A percentile compares a stretch with the other conserved stretches of the same genome.
Conservation (phyloP, 257 asterid genomes). For the Solanum raphanifolium region DNA sequence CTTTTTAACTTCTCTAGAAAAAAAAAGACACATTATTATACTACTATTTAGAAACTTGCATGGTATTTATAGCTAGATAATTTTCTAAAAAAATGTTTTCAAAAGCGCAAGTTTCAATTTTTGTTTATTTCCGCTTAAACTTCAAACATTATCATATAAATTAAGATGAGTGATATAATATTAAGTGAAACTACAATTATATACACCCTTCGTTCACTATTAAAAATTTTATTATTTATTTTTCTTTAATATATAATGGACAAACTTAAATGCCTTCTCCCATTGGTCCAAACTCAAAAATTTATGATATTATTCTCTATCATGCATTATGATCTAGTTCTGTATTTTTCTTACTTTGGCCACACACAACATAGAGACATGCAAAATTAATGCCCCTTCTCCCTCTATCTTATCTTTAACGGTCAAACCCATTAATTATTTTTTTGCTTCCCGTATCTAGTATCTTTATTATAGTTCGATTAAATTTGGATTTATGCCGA, state of each 20-base stretch:
- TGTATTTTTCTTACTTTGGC: not conserved
- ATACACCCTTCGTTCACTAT: too few relatives aligned
- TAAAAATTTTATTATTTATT: too few relatives aligned
- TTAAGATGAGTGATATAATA: not conserved
- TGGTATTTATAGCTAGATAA: not conserved
- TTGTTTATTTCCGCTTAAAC: not conserved
- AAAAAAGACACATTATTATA: too few relatives aligned
- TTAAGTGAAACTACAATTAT: not conserved
- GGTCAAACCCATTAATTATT: not conserved
- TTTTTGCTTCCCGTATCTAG: accelerated
- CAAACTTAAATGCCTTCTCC: not conserved
- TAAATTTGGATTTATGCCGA: accelerated
- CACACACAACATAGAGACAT: not conserved
- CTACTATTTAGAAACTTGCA: too few relatives aligned
- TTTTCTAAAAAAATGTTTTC: too few relatives aligned
- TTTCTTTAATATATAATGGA: too few relatives aligned
- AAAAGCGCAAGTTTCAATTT: not conserved
- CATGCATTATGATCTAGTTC: not conserved
- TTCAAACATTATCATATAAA: not conserved
- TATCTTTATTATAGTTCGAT: accelerated
- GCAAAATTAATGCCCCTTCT: not conserved
- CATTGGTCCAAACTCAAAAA: not conserved
- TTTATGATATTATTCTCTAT: not conserved
- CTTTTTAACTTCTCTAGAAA: not conserved
- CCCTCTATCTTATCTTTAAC: not conserved